Base-by-base conservation (phyloP, 2,329 filamentous ascomycete species). In the Neocucurbitaria cava region DNA sequence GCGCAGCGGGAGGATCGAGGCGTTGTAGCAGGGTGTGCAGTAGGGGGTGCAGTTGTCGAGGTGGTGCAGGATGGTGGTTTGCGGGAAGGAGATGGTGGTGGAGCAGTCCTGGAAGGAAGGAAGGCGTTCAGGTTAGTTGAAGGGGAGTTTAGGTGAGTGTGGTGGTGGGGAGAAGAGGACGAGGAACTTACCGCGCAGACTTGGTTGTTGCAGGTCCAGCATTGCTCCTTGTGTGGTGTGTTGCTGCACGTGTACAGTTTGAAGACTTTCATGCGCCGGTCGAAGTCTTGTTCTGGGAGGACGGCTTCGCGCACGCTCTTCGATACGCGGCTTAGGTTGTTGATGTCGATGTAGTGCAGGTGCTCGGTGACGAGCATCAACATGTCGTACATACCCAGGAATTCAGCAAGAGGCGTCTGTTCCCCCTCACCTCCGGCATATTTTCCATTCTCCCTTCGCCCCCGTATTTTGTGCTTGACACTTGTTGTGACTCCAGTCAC, bases 381-480 rank as follows among this genome's bases (percentile, higher is more conserved):
- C 36, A 73, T 65, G 41, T 73, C 70, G 48, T 72, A 73, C 18
- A 65, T 58, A n/a, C 53, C 41, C n/a, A 73, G 47, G 33, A 73
- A 71, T 3, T 64, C 55, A 10, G 69, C 50, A 5, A 73, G 52
- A n/a, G 42, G 43, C 3, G 47, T 57, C 13, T 56, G 39, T 20
- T 46, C 41, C 3, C 59, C 60, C 0, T 10, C 21, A 4, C 30
- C 30, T 21, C 51, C 42, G 38, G 54, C 26, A 8, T 56, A 58
- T 17, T 39, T 23, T 39, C n/a, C 21, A 2, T 9, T 51, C 26
- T 23, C 31, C 24, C 44, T 24, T 24, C 8, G 5, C 26, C 51
- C 28, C 24, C 23, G 53, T 21, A 42, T 26, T 13, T 40, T 54
- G n/a, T n/a, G n/a, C 4, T 20, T 47, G 0, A 56, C 3, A 5